These are phyloP conservation scores for Gymnopilus dilepis DNA, from an alignment of 768 basidiomycete species.

Conservation along the genomic window DNA sequence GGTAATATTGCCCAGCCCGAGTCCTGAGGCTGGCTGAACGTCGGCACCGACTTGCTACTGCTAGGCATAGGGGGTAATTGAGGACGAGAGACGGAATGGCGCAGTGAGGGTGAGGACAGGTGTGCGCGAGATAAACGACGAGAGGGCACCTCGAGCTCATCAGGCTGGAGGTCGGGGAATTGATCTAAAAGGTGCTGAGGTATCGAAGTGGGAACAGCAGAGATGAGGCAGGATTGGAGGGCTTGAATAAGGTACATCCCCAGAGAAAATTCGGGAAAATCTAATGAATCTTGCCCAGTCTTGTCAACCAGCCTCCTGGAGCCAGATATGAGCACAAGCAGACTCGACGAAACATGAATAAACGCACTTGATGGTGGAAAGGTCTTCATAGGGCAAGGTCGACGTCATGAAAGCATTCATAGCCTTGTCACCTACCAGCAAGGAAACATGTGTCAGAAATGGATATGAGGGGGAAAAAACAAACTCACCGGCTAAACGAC, in stretches of 20 bases:
- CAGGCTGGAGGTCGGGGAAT: conserved; percentile 27
- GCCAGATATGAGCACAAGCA: not conserved
- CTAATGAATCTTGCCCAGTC: conserved; percentile 61
- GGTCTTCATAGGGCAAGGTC: conserved; percentile 58
- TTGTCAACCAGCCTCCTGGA: conserved; percentile 68
- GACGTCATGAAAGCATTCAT: conserved; percentile 68
- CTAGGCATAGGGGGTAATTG: conserved; percentile 10
- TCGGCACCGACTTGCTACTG: conserved; percentile 6
- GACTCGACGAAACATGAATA: no score
- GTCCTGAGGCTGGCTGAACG: not conserved
- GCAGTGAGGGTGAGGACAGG: conserved; percentile 8
- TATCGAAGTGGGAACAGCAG: conserved; percentile 36
- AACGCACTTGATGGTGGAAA: conserved; percentile 68
- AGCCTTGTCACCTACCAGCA: conserved; percentile 66
- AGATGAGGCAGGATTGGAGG: conserved; percentile 39
- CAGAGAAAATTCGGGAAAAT: conserved; percentile 70
- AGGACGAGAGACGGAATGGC: conserved; percentile 10
- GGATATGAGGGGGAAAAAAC: no score
- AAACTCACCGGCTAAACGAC: conserved; percentile 58
- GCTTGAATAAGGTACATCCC: conserved; percentile 68
- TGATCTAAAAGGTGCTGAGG: conserved; percentile 37
- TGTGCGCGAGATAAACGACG: not conserved
- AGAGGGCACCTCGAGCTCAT: not conserved
- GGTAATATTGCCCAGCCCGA: conserved; percentile 34
- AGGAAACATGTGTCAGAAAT: no score